Conservation (phyloP, 1,139 yeast genomes). For the Lodderomyces oxycetoniae region DNA sequence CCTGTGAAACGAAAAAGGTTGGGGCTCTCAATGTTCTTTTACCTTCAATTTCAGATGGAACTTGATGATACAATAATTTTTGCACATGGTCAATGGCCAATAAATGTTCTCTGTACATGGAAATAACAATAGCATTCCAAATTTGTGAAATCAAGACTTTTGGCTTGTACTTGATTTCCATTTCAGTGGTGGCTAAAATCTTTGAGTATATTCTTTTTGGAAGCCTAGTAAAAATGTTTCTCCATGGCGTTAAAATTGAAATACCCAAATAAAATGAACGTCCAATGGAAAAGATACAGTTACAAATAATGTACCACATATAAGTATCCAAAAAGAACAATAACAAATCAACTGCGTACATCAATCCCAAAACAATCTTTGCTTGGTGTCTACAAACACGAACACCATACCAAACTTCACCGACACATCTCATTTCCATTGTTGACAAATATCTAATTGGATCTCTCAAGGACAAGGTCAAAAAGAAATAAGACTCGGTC, state of each 20-base stretch:
- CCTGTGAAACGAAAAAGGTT: conserved; percentile 96
- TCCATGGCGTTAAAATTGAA: conserved; percentile 98
- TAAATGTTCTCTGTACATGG: conserved; percentile 97
- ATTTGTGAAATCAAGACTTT: conserved; percentile 96
- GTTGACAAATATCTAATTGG: conserved; percentile 70
- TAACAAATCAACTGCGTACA: conserved; percentile 86
- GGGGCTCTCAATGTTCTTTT: conserved; percentile 98
- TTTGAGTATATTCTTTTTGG: conserved; percentile 98
- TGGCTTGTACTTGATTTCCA: conserved; percentile 98
- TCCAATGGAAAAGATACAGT: conserved; percentile 93
- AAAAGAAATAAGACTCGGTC: conserved; percentile 86
- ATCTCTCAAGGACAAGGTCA: conserved; percentile 87
- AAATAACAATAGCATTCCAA: conserved; percentile 97
- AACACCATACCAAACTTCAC: conserved; percentile 85
- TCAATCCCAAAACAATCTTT: conserved; percentile 81
- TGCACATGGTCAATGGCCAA: conserved; percentile 98
- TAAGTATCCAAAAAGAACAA: conserved; percentile 98
- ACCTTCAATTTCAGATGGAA: conserved; percentile 95
- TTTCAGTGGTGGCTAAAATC: conserved; percentile 94
- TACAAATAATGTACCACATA: conserved; percentile 95
- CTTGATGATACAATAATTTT: conserved; percentile 94
- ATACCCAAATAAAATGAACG: conserved; percentile 98
- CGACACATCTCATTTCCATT: conserved; percentile 52
- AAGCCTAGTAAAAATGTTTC: conserved; percentile 93
- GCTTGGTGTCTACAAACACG: conserved; percentile 79